Conservation (phyloP, 2,329 filamentous ascomycete species). For the Didymella pinodella region DNA sequence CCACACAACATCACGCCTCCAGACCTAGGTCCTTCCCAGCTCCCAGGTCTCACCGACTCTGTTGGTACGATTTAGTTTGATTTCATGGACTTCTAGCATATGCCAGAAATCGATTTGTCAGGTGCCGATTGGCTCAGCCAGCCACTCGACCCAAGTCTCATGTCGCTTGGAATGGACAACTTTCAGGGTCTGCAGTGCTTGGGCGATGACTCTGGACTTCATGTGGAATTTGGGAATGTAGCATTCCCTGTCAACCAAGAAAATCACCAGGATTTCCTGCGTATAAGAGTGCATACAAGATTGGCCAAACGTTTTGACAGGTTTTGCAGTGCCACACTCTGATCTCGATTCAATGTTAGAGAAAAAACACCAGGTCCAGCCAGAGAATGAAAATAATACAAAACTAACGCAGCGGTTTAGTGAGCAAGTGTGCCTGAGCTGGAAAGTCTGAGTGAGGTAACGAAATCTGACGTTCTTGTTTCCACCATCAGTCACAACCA, state of each 20-base stretch:
- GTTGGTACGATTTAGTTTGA: background rate
- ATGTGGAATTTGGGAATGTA: background rate
- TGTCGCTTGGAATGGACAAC: background rate
- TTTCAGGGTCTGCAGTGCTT: background rate
- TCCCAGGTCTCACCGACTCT: background rate
- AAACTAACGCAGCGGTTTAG: background rate
- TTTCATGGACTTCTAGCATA: background rate
- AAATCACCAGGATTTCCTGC: background rate
- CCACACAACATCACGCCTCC: slow-evolving; percentile 9
- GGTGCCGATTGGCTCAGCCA: background rate
- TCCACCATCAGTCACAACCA: background rate
- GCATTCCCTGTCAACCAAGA: background rate
- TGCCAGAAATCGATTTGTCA: background rate
- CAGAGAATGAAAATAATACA: background rate
- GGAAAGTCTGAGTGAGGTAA: background rate
- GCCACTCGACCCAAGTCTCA: background rate
- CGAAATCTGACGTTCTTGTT: background rate
- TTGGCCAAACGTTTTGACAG: background rate
- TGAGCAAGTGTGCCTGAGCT: background rate
- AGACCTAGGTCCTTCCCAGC: background rate
- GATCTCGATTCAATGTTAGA: no score
- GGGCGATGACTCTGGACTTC: background rate
- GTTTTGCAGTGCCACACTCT: no score
- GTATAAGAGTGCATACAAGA: background rate
- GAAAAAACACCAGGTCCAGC: background rate